phyloP scores from a whole-genome alignment of 345 rosid species.

The Erodium maritimum region DNA sequence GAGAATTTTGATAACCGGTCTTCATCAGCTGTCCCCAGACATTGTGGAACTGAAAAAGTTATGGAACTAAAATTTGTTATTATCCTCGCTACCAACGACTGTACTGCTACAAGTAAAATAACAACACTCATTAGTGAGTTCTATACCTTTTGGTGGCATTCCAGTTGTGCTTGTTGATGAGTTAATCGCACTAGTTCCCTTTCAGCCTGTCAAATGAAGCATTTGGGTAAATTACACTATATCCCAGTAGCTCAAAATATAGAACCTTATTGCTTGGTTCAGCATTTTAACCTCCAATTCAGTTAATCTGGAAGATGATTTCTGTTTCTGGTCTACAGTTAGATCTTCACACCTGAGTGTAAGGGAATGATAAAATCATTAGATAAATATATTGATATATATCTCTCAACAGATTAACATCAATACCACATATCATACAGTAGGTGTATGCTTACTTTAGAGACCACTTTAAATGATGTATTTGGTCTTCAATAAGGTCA shows the following conservation, averaged over 20 bases:
- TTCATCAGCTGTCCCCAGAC: conserved; percentile 98
- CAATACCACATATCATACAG: not conserved
- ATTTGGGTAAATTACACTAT: not conserved
- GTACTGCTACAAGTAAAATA: not conserved
- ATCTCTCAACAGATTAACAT: not conserved
- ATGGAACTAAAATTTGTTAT: not conserved
- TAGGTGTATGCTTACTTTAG: conserved; percentile 38
- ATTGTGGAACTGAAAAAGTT: conserved; percentile 56
- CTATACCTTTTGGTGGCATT: conserved; percentile 59
- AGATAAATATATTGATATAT: not conserved
- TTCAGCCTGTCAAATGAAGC: conserved; percentile 28
- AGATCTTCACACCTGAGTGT: conserved; percentile 43
- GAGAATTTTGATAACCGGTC: conserved; percentile 94
- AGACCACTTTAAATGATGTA: conserved; percentile 80
- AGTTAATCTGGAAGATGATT: conserved; percentile 22
- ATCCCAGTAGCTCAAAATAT: not conserved
- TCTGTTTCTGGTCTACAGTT: conserved; percentile 28
- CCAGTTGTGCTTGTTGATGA: conserved; percentile 67
- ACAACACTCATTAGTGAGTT: not conserved
- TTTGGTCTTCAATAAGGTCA: conserved; percentile 76
- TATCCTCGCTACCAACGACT: not conserved
- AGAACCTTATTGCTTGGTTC: not conserved
- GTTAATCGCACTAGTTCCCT: conserved; percentile 39
- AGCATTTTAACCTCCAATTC: conserved; percentile 45
- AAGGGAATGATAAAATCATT: conserved; percentile 3